A percentile compares a stretch with the other conserved stretches of the same genome.
Conservation (phyloP, 768 basidiomycete genomes). For the Gymnopilus dilepis region DNA sequence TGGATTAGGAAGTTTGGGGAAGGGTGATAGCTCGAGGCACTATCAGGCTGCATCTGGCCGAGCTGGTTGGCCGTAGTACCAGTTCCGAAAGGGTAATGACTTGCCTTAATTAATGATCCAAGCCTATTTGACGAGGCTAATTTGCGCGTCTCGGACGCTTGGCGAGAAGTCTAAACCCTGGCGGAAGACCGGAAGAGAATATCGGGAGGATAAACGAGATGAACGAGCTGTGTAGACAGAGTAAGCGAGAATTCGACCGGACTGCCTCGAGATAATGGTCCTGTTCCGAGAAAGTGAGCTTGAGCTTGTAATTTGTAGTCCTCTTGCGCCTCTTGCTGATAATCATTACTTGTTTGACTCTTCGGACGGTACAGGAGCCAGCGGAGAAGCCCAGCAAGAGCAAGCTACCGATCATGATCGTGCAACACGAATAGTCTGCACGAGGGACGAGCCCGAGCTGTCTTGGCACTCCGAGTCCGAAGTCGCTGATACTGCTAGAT, state of each 20-base stretch:
- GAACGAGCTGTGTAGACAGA: no score
- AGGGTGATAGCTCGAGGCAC: background rate
- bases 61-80: no score
- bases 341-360: background rate
- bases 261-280: no score
- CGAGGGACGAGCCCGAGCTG: background rate
- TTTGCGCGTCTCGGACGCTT: background rate
- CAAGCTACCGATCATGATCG: background rate
- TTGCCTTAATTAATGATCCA: conserved; percentile 1
- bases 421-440: no score
- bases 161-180: background rate
- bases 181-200: background rate
- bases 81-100: background rate
- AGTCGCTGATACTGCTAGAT: background rate
- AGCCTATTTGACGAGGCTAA: background rate
- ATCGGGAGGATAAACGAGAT: no score
- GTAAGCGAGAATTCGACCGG: no score
- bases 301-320: no score
- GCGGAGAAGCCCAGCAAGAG: background rate
- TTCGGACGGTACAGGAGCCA: background rate
- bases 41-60: background rate
- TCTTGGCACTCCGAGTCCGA: conserved; percentile 5
- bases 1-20: background rate
- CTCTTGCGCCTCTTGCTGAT: no score
- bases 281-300: no score